Evolutionary conservation across 2,329 filamentous ascomycete species (phyloP), one percentile per base, ranked within the genome.

Genomic region (Epicoccum nigrum): DNA sequence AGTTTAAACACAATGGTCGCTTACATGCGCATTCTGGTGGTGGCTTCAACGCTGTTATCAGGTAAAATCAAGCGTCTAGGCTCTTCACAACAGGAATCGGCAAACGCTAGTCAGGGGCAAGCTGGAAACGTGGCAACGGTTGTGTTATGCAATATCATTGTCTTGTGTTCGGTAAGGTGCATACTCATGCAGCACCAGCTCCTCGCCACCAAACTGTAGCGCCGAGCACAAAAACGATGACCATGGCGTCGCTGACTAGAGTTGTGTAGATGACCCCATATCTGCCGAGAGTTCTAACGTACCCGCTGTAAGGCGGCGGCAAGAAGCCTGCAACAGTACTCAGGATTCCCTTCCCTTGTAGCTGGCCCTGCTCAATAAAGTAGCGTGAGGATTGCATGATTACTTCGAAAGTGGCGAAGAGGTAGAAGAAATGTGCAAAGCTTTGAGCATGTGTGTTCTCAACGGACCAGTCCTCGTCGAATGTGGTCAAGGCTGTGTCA

Each of bases 391-490:
- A 87, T 58, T 93, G 83, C 56, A 93, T 77, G 45, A 90, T 69
- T 9, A 90, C 80, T 75, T 94, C 89, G 25, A 84, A 86, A 0
- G 89, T 90, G 5, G 88, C 86, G 68, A 93, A 94, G n/a, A 89
- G 81, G 77, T 86, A 90, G 73, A 93, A 92, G 73, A 92, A 87
- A 55, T 81, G 79, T 37, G 77, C 77, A 32, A 78, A 76, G 28
- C 71, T 64, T 39, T 74, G 72, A 13, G 73, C 69, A 23, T 77
- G 72, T 1, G 64, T 66, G 7, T 73, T 62, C 8, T 67, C 66
- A 2, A 55, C 37, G 2, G 59, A 57, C 63, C 69, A 73, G 52
- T 68, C 68, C 17, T 70, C 61, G 13, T 68, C 63, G n/a, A 58
- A 39, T 19, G 55, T 55, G 15, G 57, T 42, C 25, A 89, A 82